These are phyloP conservation scores for Naganishia liquefaciens DNA, from an alignment of 1,284 basidiomycete genomes.

Conservation along the genomic window DNA sequence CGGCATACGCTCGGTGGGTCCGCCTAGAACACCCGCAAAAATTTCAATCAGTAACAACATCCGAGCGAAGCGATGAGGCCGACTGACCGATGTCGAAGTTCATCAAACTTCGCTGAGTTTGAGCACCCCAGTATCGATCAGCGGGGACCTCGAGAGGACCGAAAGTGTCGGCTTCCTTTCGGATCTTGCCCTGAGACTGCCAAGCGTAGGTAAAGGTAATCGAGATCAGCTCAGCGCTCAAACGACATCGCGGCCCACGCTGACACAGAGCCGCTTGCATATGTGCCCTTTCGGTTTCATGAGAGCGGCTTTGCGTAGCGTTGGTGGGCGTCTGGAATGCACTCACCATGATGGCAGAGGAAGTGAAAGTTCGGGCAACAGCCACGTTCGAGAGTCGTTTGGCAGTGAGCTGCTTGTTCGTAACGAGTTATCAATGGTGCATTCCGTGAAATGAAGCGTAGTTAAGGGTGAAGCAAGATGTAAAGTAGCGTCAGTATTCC, in stretches of 20 bases:
- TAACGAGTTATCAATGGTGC: not conserved
- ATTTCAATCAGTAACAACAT: not conserved
- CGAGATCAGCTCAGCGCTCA: not conserved
- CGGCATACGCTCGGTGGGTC: slow-evolving; percentile 87
- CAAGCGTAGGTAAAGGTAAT: not conserved
- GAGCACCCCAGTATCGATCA: slow-evolving; percentile 97
- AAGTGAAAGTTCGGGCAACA: slow-evolving; percentile 28
- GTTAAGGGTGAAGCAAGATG: not conserved
- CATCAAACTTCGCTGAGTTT: slow-evolving; percentile 96
- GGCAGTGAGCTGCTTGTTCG: slow-evolving; percentile 9
- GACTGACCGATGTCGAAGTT: slow-evolving; percentile 92
- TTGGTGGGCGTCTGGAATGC: not conserved
- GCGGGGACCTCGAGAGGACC: slow-evolving; percentile 78
- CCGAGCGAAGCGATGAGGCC: not conserved
- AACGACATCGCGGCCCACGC: not conserved
- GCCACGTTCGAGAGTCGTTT: slow-evolving; percentile 24
- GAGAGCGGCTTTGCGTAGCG: no score
- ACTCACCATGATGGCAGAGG: slow-evolving; percentile 31
- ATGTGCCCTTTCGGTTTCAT: not conserved
- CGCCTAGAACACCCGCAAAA: slow-evolving; percentile 51
- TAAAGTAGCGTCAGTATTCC: not conserved
- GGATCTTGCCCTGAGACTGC: slow-evolving; percentile 40
- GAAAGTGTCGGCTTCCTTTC: slow-evolving; percentile 54
- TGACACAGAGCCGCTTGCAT: not conserved
- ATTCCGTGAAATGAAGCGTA: not conserved